These are phyloP conservation scores for Ceratocystis cubensis DNA, from an alignment of 2,329 filamentous ascomycete species.

Conservation along the genomic window DNA sequence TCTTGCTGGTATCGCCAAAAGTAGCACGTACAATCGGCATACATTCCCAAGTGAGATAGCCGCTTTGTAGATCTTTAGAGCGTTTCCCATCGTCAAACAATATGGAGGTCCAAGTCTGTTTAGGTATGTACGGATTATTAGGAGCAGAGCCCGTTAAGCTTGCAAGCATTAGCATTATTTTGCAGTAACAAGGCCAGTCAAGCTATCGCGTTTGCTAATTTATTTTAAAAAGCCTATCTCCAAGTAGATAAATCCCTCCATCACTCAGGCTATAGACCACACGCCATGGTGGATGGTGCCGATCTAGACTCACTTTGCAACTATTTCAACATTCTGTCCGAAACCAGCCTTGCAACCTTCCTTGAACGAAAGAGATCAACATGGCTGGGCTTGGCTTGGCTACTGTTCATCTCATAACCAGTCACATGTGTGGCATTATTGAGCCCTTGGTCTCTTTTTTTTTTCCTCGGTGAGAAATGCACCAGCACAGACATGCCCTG, in stretches of 20 bases:
- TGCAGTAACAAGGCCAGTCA: too few species aligned
- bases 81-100: too few species aligned
- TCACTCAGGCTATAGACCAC: too few species aligned
- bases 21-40: too few species aligned
- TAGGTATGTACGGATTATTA: too few species aligned
- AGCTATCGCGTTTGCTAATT: too few species aligned
- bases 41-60: too few species aligned
- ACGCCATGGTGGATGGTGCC: not conserved
- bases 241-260: not conserved
- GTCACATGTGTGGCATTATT: not conserved
- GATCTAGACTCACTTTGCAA: not conserved
- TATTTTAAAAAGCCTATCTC: not conserved
- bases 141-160: too few species aligned
- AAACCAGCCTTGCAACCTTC: not conserved
- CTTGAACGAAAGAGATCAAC: not conserved
- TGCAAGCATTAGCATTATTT: too few species aligned
- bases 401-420: not conserved
- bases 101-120: too few species aligned
- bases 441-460: not conserved
- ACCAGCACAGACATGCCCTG: not conserved
- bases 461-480: not conserved
- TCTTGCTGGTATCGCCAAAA: too few species aligned
- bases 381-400: not conserved
- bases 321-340: not conserved
- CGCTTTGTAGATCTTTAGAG: too few species aligned